Evolutionary conservation across 176 grass and related monocot species (phyloP).

Genomic region (Tillandsia leiboldiana): DNA sequence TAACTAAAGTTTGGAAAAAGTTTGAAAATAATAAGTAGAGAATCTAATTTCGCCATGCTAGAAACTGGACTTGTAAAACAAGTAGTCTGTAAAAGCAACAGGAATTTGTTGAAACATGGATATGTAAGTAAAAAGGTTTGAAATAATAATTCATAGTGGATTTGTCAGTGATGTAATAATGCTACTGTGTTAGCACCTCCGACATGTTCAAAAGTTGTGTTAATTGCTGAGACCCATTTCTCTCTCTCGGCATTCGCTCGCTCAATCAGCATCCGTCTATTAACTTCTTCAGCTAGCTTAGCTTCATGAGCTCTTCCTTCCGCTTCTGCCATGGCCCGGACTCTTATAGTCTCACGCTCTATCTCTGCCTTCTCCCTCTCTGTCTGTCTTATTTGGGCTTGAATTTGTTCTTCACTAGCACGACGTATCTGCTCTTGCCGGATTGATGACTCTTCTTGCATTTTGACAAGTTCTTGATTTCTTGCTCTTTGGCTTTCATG

Average conservation of each 20-base stretch:
- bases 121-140: neutral
- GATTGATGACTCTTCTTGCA: conserved; percentile 91
- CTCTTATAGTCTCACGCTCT: conserved; percentile 23
- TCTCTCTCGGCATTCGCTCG: conserved; percentile 69
- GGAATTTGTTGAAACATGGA: neutral
- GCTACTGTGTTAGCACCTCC: conserved; percentile 46
- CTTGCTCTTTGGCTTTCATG: conserved; percentile 83
- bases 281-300: conserved; percentile 49
- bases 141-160: neutral
- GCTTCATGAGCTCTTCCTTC: conserved; percentile 36
- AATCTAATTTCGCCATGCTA: neutral
- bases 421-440: conserved; percentile 66
- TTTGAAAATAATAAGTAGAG: neutral
- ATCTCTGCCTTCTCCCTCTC: conserved; percentile 49
- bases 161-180: neutral
- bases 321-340: conserved; percentile 32
- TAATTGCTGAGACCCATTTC: conserved; percentile 84
- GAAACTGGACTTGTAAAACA: neutral
- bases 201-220: conserved; percentile 92
- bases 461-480: conserved; percentile 90
- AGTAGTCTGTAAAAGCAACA: neutral
- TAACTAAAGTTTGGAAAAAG: neutral
- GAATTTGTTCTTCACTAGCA: conserved; percentile 64
- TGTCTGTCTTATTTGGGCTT: conserved; percentile 52
- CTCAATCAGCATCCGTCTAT: conserved; percentile 47